Evolutionary conservation across 768 basidiomycete species (phyloP), one percentile per base, ranked within the genome.

Genomic region (Amylocystis lapponica): DNA sequence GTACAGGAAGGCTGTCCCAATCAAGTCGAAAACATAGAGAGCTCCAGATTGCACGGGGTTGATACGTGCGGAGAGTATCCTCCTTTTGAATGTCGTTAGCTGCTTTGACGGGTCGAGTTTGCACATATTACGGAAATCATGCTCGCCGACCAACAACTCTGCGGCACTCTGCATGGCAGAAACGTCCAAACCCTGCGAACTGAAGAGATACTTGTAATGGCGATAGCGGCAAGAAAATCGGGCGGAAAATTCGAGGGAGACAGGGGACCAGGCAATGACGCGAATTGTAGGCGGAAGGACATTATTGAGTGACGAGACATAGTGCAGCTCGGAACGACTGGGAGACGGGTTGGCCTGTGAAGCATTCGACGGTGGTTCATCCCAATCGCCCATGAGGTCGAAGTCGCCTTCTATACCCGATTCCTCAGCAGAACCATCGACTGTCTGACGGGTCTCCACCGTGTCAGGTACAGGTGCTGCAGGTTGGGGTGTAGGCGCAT

Each of bases 141-240:
- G 93, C 48, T 86, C 80, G 27, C 95, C 95, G 22, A 91, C 63
- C 36, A 99, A 71, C 5, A 74, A 67, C 2, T 66, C 49, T 0
- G 89, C 89, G 1, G 79, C 94, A 26, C 76, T 70, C 47, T 74
- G 76, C 93, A 98, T 97, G 35, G 69, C 72, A 2, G 66, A 56
- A 22, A 94, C 59, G 63, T 94, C 78, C 41, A 97, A 79, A 23
- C 65, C 65, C 25, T 70, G 65, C 0, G 79, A 64, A 26, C 80
- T 75, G 71, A 99, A 98, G 64, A 97, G 95, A 66, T 98, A 99
- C 59, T 95, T 97, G 79, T 99, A 98, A 61, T 99, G 95, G 27
- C 96, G 74, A 55, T 78, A 81, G 40, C 66, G 70, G 67, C 95
- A 97, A 11, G 81, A 83, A 66, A 86, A 93, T 4, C 96, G 83